These are phyloP conservation scores for Scheffersomyces parashehatae DNA, from an alignment of 1,139 yeast genomes.

Conservation along the genomic window DNA sequence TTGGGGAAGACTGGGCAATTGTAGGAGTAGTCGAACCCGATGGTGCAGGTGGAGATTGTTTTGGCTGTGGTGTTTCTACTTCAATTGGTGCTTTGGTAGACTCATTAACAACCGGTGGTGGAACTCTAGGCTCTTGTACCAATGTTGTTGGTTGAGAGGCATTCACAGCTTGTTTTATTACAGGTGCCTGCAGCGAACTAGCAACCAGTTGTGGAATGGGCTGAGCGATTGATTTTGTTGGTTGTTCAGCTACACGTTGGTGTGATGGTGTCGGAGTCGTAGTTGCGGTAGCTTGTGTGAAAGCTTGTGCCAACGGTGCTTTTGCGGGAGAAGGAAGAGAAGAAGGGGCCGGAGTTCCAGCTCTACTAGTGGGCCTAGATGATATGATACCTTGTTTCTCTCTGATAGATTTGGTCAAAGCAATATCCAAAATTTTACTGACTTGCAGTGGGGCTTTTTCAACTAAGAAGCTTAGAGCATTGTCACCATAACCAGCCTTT, in stretches of 20 bases:
- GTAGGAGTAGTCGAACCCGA: not conserved
- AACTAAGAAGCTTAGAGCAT: conserved; percentile 75
- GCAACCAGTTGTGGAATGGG: not conserved
- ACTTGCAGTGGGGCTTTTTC: conserved; percentile 88
- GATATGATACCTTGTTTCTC: conserved; percentile 43
- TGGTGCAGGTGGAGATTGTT: conserved; percentile 3
- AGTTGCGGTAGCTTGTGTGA: not conserved
- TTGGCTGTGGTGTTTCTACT: conserved; percentile 1
- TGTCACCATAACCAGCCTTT: conserved; percentile 78
- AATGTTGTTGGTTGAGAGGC: conserved; percentile 1
- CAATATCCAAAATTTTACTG: conserved; percentile 78
- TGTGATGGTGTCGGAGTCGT: not conserved
- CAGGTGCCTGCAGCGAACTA: not conserved
- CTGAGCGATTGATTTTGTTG: not conserved
- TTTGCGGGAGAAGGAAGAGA: conserved; percentile 7
- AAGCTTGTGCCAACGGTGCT: conserved; percentile 2
- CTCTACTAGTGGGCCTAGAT: conserved; percentile 25
- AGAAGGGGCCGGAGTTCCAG: conserved; percentile 28
- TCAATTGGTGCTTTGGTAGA: not conserved
- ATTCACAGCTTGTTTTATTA: not conserved
- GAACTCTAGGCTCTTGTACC: not conserved
- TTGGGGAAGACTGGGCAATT: too few species aligned
- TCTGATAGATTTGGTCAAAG: conserved; percentile 75
- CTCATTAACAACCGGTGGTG: not conserved
- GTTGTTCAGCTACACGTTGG: not conserved